Base-by-base conservation (phyloP, 495 filamentous ascomycete species). In the Lasiosphaeria miniovina region DNA sequence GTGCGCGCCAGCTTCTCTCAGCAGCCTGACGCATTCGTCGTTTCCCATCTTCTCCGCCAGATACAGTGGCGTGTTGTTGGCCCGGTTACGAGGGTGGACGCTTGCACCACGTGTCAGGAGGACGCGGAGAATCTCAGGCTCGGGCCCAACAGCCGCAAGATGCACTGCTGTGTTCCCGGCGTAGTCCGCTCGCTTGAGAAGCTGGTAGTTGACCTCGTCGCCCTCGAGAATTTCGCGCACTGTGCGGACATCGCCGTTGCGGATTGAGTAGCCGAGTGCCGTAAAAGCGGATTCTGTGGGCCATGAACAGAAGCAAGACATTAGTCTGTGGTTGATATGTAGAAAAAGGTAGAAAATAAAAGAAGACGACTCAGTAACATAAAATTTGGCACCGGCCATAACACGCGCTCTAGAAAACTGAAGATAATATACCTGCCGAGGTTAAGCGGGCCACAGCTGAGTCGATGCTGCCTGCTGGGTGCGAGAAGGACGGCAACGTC, bases 111-210 rank as follows among this genome's bases (percentile, higher is more conserved):
- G 81, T 24, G 74, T 77, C 8, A 97, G 82, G 53, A 96, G 80
- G 62, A 87, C 85, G 38, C 82, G 80, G 49, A 96, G 75, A 33
- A 96, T 86, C 1, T 83, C 73, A 1, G 64, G 60, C 36, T 75
- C 63, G 0, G 76, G 74, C 3, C 75, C 68, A 1, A 80, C 77
- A 8, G 84, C 82, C 6, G 84, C 84, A 0, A 87, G 75, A 67
- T 86, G 84, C 54, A 85, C 68, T 0, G 91, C 90, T n/a, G 93
- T 95, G 71, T 96, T 96, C 33, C 90, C 90, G 10, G 88, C 89
- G 68, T 96, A 96, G 71, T 97, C 93, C 43, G 84, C 82, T 58
- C 86, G 85, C 65, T 90, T 89, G 12, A 96, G 75, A 15, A 96
- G 74, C 75, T 83, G 86, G 58, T 85, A 77, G 52, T 66, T 66